A percentile compares a stretch with the other conserved stretches of the same genome.
These are phyloP conservation scores for Tubosaeta brunneosetosa DNA, from an alignment of 768 basidiomycete species.

Conservation along the genomic window DNA sequence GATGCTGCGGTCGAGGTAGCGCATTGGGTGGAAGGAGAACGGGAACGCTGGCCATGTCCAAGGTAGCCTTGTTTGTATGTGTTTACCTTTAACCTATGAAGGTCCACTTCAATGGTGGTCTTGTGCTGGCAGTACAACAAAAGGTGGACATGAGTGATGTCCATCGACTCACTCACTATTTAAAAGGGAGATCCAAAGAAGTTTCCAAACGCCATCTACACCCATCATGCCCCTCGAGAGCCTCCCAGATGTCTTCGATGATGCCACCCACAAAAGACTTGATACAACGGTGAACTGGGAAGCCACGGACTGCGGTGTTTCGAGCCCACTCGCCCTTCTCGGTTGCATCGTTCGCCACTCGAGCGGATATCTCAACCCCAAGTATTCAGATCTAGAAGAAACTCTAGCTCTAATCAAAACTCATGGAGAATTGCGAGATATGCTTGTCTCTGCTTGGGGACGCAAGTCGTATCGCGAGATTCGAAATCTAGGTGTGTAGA, in stretches of 20 bases:
- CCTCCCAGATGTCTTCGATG: neutral
- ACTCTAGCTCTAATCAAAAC: neutral
- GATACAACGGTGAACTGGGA: neutral
- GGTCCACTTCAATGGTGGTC: too few species aligned
- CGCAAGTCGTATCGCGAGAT: neutral
- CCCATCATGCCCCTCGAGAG: neutral
- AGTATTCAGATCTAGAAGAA: neutral
- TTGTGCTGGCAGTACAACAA: too few species aligned
- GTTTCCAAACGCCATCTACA: neutral
- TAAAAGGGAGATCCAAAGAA: neutral
- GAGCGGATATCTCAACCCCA: neutral
- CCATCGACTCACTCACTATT: neutral
- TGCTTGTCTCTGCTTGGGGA: neutral
- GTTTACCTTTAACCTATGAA: neutral
- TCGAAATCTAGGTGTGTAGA: neutral
- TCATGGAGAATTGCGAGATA: neutral
- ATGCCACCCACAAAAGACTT: neutral
- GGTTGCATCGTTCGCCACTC: neutral
- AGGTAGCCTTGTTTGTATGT: neutral
- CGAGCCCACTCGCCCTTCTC: neutral
- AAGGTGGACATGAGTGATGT: too few species aligned
- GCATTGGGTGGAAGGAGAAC: slow-evolving; percentile 49
- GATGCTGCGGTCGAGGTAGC: slow-evolving; percentile 33
- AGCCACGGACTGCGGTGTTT: neutral
- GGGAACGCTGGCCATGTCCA: slow-evolving; percentile 36